Base-by-base conservation (phyloP, 148 eudicot species). In the Dysphania ambrosioides region DNA sequence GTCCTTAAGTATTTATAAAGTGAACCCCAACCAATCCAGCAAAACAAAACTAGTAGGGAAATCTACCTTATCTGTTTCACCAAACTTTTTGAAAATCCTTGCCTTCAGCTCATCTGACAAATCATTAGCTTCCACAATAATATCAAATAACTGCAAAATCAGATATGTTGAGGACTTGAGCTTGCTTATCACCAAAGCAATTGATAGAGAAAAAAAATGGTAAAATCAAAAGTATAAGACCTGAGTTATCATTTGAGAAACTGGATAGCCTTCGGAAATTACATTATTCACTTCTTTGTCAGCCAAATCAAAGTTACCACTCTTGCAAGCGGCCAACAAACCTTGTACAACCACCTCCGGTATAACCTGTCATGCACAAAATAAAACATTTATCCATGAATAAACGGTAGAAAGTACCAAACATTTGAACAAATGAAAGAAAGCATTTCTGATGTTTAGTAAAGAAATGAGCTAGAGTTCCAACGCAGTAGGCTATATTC, bases 231-330 rank as follows among this genome's bases (percentile, higher is more conserved):
- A 62, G 27, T 35, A n/a, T 13, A 19, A 40, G 3, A 93, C 98
- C 97, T 91, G 98, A 49, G 93, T 89, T 65, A 90, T 83, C 88
- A 94, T 87, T 85, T 91, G 96, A 76, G 97, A 91, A 79, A 83
- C 92, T 64, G 98, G 98, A 85, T 91, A 90, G 67, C 98, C 98
- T 79, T 94, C 97, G 57, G 91, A 89, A 68, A 94, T 88, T 26
- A 87, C 81, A 83, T 91, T 84, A 74, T 84, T 82, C 51, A 91
- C 97, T 82, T 90, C 92, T 81, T 88, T 88, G 85, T 91, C 88
- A 71, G 95, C 96, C 77, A 72, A 44, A 79, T 94, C 97, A 80
- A 91, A 94, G 79, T 90, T 78, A 53, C 92, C 98, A 85, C 90
- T 86, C 85, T 72, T 88, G 85, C 98, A 94, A 72, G 93, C 87